Percentiles rank a stretch among this genome's conserved stretches.
phyloP scores from a whole-genome alignment of 2,329 filamentous ascomycete species.

The Aspergillus jensenii region DNA sequence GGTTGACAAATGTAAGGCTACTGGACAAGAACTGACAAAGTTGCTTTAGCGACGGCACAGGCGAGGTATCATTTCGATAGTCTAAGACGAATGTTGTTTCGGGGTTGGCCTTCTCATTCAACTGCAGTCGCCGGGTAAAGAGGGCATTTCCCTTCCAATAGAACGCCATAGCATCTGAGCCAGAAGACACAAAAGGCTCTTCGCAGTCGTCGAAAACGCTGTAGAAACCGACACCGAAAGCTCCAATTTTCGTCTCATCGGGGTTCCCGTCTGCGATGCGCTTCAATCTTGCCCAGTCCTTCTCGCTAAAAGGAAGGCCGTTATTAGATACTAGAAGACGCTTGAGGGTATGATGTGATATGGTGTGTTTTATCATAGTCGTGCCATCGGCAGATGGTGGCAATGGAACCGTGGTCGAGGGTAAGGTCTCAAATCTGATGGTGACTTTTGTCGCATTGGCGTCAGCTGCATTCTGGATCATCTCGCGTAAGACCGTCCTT shows the following conservation, averaged over 20 bases:
- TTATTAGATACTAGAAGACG: constrained; percentile 92
- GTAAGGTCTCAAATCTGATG: constrained; percentile 88
- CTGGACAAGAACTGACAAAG: constrained; percentile 91
- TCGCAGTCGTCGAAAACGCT: constrained; percentile 98
- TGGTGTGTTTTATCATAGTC: constrained; percentile 74
- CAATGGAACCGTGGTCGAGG: constrained; percentile 73
- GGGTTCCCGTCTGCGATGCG: constrained; percentile 98
- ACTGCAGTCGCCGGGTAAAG: constrained; percentile 80
- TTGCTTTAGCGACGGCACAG: constrained; percentile 80
- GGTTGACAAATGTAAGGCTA: constrained; percentile 90
- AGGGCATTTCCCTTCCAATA: constrained; percentile 99
- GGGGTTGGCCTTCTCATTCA: constrained; percentile 64
- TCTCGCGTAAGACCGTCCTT: constrained; percentile 72
- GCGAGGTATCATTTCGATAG: constrained; percentile 84
- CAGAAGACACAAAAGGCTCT: constrained; percentile 93
- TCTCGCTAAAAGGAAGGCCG: constrained; percentile 80
- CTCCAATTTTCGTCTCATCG: constrained; percentile 98
- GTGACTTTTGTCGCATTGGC: constrained; percentile 86
- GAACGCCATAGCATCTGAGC: constrained; percentile 91
- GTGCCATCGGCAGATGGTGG: constrained; percentile 66
- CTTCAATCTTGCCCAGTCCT: constrained; percentile 91
- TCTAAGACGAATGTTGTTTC: constrained; percentile 94
- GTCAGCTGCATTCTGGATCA: constrained; percentile 98
- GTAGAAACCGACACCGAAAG: constrained; percentile 98
- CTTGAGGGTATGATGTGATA: constrained; percentile 81